phyloP scores from a whole-genome alignment of 495 filamentous ascomycete species.

The Penicillium macrosclerotiorum region DNA sequence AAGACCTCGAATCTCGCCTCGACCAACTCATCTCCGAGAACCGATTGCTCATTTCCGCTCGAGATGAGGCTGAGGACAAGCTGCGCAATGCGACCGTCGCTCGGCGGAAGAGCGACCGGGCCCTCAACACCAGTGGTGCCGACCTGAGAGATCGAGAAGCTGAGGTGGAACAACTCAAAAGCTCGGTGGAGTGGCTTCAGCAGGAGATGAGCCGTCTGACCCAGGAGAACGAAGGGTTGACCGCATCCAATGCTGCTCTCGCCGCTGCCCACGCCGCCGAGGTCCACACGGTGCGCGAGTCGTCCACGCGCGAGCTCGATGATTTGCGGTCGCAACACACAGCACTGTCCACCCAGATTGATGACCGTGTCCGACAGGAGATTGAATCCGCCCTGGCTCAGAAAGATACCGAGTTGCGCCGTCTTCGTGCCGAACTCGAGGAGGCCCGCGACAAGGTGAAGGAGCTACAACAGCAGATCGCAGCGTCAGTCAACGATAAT shows the following conservation, averaged over 20 bases:
- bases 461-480: conserved; percentile 78
- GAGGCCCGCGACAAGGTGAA: conserved; percentile 73
- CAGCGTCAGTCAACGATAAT: conserved; percentile 63
- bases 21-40: conserved; percentile 83
- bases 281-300: conserved; percentile 51
- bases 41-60: conserved; percentile 68
- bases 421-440: conserved; percentile 74
- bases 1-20: conserved; percentile 71
- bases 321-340: conserved; percentile 56
- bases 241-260: conserved; percentile 65
- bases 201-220: conserved; percentile 72
- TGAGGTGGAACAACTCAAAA: conserved; percentile 77
- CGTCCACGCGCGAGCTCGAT: conserved; percentile 60
- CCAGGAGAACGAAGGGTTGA: conserved; percentile 70
- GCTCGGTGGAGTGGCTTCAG: conserved; percentile 72
- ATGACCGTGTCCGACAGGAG: conserved; percentile 59
- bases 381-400: conserved; percentile 60
- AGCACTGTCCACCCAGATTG: conserved; percentile 61
- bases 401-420: conserved; percentile 75
- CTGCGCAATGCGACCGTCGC: conserved; percentile 56
- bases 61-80: conserved; percentile 61
- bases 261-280: conserved; percentile 66
- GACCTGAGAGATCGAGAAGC: conserved; percentile 62
- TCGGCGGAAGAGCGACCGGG: conserved; percentile 52
- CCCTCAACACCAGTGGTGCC: conserved; percentile 53